Conservation (phyloP, 805 yeast genomes). For the Wickerhamomyces canadensis region DNA sequence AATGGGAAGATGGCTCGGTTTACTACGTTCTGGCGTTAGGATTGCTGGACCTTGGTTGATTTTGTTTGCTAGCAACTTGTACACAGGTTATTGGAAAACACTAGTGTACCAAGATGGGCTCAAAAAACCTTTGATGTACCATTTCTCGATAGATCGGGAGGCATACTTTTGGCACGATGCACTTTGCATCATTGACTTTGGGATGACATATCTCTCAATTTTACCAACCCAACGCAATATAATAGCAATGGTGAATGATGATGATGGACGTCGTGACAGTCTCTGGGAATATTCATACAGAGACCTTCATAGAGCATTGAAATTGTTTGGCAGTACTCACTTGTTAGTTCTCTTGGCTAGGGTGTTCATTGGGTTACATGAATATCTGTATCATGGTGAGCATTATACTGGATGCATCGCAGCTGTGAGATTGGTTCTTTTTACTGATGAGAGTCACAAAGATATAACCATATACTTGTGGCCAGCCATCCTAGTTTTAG, state of each 20-base stretch:
- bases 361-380: slow-evolving; percentile 12
- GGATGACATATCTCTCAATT: background rate
- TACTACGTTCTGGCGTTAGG: too few species aligned
- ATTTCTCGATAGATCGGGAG: background rate
- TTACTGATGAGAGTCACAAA: too few species aligned
- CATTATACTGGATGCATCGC: slow-evolving; percentile 15
- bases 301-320: background rate
- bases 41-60: background rate
- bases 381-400: slow-evolving; percentile 12
- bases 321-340: slow-evolving; percentile 3
- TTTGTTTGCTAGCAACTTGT: background rate
- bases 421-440: slow-evolving; percentile 10
- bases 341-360: slow-evolving; percentile 12
- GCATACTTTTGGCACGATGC: background rate
- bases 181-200: too few species aligned
- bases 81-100: background rate
- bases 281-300: background rate
- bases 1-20: too few species aligned
- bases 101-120: background rate
- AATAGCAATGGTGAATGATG: too few species aligned
- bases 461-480: too few species aligned
- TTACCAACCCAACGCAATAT: background rate
- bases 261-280: background rate
- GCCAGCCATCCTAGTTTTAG: too few species aligned
- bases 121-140: background rate